These are phyloP conservation scores for Neospora caninum DNA, from an alignment of 169 alveolate species.

Conservation along the genomic window DNA sequence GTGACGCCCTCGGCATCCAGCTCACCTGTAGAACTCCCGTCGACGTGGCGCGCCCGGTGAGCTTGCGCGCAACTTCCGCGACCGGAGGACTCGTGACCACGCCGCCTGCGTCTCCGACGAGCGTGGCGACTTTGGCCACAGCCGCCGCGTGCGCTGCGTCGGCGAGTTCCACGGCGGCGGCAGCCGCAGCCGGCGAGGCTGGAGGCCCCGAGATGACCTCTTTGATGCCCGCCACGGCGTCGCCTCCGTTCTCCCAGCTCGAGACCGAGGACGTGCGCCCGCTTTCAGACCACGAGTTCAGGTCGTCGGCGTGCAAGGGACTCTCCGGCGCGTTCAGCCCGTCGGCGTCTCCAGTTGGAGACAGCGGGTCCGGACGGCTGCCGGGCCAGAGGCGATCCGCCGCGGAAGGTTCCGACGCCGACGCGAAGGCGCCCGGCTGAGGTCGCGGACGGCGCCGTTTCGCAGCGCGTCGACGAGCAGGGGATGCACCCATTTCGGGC, in stretches of 20 bases:
- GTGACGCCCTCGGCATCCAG: no score
- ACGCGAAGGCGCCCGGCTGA: not conserved
- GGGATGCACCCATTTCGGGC: not conserved
- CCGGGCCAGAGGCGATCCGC: not conserved
- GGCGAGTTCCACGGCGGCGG: slow-evolving; percentile 24
- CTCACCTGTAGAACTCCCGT: not conserved
- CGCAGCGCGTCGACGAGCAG: not conserved
- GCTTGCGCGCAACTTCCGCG: not conserved
- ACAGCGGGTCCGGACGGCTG: not conserved
- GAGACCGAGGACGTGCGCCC: not conserved
- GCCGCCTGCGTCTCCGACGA: not conserved
- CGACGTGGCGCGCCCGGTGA: not conserved
- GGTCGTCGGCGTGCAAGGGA: no score
- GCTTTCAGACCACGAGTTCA: not conserved
- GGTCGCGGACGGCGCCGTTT: not conserved
- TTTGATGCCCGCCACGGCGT: not conserved
- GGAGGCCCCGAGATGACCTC: slow-evolving; percentile 34
- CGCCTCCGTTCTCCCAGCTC: not conserved
- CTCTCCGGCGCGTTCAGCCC: no score
- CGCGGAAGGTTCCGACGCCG: not conserved
- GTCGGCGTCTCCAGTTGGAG: not conserved
- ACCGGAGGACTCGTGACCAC: not conserved
- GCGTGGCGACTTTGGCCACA: not conserved
- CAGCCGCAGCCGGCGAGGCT: not conserved
- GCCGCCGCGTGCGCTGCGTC: slow-evolving; percentile 10